These are phyloP conservation scores for Fusarium incarnatum DNA, from an alignment of 2,329 filamentous ascomycete genomes.

Conservation along the genomic window DNA sequence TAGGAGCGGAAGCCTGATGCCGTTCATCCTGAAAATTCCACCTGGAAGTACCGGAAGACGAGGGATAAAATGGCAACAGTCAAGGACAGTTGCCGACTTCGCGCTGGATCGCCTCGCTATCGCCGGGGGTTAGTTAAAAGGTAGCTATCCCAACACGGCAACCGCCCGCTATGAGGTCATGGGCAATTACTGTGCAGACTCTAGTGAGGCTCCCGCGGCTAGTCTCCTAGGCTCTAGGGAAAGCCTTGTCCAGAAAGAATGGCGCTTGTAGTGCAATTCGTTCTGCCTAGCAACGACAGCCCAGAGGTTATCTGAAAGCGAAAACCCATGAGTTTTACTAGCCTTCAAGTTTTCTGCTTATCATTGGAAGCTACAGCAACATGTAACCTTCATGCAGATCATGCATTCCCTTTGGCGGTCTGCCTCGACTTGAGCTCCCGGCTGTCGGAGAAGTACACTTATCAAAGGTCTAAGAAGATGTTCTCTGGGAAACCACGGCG, in stretches of 20 bases:
- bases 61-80: slow-evolving; percentile 30
- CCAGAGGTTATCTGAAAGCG: not conserved
- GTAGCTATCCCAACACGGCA: slow-evolving; percentile 32
- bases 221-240: not conserved
- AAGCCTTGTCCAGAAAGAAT: slow-evolving; percentile 7
- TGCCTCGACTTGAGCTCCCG: slow-evolving; percentile 6
- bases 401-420: not conserved
- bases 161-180: slow-evolving; percentile 45
- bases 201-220: not conserved
- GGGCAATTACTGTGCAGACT: slow-evolving; percentile 1
- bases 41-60: slow-evolving; percentile 33
- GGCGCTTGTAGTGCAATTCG: slow-evolving; percentile 1
- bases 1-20: slow-evolving; percentile 2
- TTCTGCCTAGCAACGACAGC: slow-evolving; percentile 2
- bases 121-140: slow-evolving; percentile 5
- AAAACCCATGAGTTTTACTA: not conserved
- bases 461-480: not conserved
- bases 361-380: not conserved
- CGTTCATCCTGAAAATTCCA: slow-evolving; percentile 8
- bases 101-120: slow-evolving; percentile 36
- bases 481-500: not conserved
- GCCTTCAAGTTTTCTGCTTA: not conserved
- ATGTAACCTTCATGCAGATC: slow-evolving; percentile 3
- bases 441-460: not conserved
- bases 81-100: slow-evolving; percentile 42